Percentiles rank a stretch among this genome's conserved stretches.
Evolutionary conservation across 768 basidiomycete genomes (phyloP).

Genomic region (Daedaleopsis sinensis): DNA sequence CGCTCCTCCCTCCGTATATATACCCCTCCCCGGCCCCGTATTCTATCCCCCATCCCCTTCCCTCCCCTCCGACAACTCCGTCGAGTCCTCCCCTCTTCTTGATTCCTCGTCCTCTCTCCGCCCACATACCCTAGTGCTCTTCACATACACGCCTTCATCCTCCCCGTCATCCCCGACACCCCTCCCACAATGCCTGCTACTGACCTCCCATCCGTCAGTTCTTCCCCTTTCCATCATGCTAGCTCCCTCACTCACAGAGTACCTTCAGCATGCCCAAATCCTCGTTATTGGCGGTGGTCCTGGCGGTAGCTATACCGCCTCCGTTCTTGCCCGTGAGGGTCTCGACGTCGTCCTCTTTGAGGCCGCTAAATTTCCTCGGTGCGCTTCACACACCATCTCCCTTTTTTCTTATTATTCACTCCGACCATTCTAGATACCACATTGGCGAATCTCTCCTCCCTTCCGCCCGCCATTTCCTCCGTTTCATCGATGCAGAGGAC

Average conservation of each 20-base stretch:
- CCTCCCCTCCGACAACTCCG: too few relatives aligned
- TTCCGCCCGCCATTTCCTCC: slow-evolving; percentile 54
- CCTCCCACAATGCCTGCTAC: slow-evolving; percentile 14
- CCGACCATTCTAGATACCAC: slow-evolving; percentile 40
- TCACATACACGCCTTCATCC: too few relatives aligned
- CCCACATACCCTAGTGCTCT: too few relatives aligned
- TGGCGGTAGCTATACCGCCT: slow-evolving; percentile 57
- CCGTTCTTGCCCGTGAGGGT: slow-evolving; percentile 59
- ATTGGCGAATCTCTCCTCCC: slow-evolving; percentile 52
- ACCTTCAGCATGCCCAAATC: slow-evolving; percentile 34
- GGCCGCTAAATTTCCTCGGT: slow-evolving; percentile 58
- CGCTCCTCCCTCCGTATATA: background rate
- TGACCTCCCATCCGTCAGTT: slow-evolving; percentile 12
- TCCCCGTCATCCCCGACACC: background rate
- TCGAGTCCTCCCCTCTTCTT: background rate
- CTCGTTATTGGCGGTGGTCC: slow-evolving; percentile 66
- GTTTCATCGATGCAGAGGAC: slow-evolving; percentile 52
- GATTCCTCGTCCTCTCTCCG: background rate
- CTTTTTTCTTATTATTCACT: background rate
- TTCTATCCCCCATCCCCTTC: background rate
- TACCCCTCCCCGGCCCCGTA: background rate
- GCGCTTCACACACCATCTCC: too few relatives aligned
- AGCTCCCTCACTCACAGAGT: background rate
- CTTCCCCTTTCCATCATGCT: background rate
- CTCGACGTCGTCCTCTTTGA: slow-evolving; percentile 60